Evolutionary conservation across 768 basidiomycete genomes (phyloP).

Genomic region (Artomyces pyxidatus): DNA sequence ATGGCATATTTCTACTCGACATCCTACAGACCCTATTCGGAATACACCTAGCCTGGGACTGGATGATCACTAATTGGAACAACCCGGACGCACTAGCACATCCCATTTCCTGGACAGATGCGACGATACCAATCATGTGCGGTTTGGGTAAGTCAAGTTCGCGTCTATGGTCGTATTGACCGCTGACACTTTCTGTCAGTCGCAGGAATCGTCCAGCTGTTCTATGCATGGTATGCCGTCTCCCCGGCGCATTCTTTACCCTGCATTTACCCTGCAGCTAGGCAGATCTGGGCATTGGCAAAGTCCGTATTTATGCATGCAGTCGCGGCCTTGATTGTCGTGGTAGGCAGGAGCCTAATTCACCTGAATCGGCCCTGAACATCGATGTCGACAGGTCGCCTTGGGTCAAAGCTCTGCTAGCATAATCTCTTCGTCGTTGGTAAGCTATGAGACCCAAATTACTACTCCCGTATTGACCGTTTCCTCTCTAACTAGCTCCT

Average conservation of each 20-base stretch:
- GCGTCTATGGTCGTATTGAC: background rate
- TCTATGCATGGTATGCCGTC: background rate
- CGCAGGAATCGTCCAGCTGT: background rate
- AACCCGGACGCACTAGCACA: conserved; percentile 14
- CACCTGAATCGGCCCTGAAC: too few species aligned
- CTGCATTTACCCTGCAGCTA: background rate
- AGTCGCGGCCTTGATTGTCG: background rate
- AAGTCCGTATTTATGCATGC: background rate
- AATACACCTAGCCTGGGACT: conserved; percentile 17
- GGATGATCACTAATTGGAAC: conserved; percentile 18
- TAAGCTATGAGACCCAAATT: too few species aligned
- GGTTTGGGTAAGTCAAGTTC: conserved; percentile 13
- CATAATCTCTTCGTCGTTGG: background rate
- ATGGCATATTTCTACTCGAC: conserved; percentile 12
- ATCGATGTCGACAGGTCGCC: background rate
- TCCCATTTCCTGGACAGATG: conserved; percentile 13
- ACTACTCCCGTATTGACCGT: too few species aligned
- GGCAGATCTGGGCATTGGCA: background rate
- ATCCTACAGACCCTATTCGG: conserved; percentile 17
- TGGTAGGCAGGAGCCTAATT: background rate
- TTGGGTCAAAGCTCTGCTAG: background rate
- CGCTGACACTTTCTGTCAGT: background rate
- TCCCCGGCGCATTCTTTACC: background rate
- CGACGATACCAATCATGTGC: conserved; percentile 13
- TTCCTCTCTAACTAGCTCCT: too few species aligned